These are phyloP conservation scores for Geosiphon pyriformis DNA, from an alignment of 192 early-diverging fungal species.

Conservation along the genomic window DNA sequence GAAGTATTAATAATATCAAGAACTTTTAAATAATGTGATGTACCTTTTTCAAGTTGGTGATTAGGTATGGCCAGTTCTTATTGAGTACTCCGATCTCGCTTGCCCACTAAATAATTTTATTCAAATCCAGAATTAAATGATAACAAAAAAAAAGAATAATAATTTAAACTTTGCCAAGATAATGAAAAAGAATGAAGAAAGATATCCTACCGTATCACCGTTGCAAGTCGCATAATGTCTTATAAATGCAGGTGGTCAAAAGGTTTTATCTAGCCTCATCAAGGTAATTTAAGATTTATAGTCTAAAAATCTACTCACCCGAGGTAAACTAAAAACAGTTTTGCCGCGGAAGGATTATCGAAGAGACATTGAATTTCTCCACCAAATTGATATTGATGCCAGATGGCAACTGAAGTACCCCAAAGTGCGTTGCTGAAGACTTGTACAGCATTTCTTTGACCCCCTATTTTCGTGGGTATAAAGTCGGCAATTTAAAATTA, in stretches of 20 bases:
- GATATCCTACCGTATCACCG: conserved; percentile 47
- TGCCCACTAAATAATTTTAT: conserved; percentile 55
- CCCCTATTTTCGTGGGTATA: conserved; percentile 40
- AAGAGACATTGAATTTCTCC: conserved; percentile 29
- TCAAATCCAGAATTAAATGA: not conserved
- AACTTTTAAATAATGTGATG: too few relatives aligned
- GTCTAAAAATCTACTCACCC: conserved; percentile 26
- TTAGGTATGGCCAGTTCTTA: conserved; percentile 66
- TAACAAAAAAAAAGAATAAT: not conserved
- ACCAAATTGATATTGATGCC: conserved; percentile 40
- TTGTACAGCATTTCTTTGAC: conserved; percentile 43
- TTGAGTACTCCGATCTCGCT: conserved; percentile 85
- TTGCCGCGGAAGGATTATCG: conserved; percentile 29
- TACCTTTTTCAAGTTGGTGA: conserved; percentile 60
- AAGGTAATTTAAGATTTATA: not conserved
- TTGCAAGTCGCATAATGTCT: conserved; percentile 52
- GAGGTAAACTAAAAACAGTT: conserved; percentile 44
- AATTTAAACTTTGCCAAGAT: not conserved
- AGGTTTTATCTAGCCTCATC: not conserved
- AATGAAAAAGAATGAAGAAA: not conserved
- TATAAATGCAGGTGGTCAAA: conserved; percentile 5
- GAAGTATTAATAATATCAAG: too few relatives aligned
- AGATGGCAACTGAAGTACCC: conserved; percentile 36
- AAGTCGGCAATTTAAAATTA: not conserved
- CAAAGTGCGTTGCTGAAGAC: conserved; percentile 47